Percentiles rank a stretch among this genome's conserved stretches.
phyloP scores from a whole-genome alignment of 139 green algal species.

The Haematococcus sp. region DNA sequence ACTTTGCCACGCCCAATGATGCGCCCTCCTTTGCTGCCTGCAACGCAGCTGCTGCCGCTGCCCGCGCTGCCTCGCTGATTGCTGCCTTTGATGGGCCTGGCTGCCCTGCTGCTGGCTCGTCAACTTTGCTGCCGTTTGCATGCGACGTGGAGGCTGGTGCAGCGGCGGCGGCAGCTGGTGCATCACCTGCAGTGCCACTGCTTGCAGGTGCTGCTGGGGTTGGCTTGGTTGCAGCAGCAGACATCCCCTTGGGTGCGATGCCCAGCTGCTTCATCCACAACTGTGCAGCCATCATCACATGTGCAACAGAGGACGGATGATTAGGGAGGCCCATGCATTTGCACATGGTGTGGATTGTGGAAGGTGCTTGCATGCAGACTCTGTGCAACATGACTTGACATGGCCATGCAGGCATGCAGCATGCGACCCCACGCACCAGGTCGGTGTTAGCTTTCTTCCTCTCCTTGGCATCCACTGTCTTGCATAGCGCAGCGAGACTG shows the following conservation, averaged over 20 bases:
- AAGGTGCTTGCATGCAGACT: no score
- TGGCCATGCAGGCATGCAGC: neutral
- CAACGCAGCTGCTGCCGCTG: constrained; percentile 20
- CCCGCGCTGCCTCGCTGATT: neutral
- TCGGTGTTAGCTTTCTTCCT: constrained; percentile 26
- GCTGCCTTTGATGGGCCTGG: neutral
- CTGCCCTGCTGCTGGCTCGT: neutral
- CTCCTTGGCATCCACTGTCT: constrained; percentile 18
- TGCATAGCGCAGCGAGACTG: constrained; percentile 34
- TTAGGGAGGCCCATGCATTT: no score
- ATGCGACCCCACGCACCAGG: constrained; percentile 17
- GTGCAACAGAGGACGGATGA: neutral
- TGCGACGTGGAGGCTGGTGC: neutral
- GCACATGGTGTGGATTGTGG: no score
- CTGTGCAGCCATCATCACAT: constrained; percentile 15
- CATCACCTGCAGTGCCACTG: neutral
- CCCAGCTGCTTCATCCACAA: constrained; percentile 52
- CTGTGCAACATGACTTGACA: no score
- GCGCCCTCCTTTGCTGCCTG: constrained; percentile 20
- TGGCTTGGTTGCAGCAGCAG: no score
- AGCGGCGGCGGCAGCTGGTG: neutral
- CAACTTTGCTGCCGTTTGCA: no score
- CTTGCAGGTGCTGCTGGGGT: neutral
- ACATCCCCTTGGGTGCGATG: constrained; percentile 11
- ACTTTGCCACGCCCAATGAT: constrained; percentile 18